These are phyloP conservation scores for Xylaria flabelliformis DNA, from an alignment of 495 filamentous ascomycete genomes.

Conservation along the genomic window DNA sequence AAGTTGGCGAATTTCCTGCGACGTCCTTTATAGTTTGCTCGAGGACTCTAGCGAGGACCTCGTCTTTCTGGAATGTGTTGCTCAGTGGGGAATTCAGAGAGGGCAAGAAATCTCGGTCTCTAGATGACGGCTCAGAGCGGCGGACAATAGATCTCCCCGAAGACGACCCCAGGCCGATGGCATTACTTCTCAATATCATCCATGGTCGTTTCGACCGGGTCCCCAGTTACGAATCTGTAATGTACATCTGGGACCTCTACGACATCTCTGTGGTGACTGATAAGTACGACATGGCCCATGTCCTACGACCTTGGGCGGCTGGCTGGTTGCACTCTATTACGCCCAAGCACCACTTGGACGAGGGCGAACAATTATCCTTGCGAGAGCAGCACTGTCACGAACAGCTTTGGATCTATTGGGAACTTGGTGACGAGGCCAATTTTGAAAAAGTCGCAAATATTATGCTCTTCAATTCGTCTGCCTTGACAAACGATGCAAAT, in stretches of 20 bases:
- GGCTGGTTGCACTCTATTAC: not conserved
- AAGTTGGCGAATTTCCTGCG: conserved; percentile 22
- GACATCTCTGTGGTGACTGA: not conserved
- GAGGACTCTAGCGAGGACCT: conserved; percentile 30
- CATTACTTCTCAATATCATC: not conserved
- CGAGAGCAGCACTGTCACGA: not conserved
- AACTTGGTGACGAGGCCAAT: not conserved
- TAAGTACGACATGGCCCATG: not conserved
- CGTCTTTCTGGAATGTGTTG: conserved; percentile 40
- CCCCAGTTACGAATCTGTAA: not conserved
- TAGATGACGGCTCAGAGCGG: not conserved
- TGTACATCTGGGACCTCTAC: not conserved
- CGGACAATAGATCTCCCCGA: not conserved
- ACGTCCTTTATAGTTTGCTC: conserved; percentile 37
- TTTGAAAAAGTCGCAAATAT: not conserved
- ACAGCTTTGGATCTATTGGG: not conserved
- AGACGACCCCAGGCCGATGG: not conserved
- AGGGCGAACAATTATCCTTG: not conserved
- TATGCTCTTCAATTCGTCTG: not conserved
- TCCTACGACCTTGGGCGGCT: not conserved
- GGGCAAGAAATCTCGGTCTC: not conserved
- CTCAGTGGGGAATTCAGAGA: conserved; percentile 39
- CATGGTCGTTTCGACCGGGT: not conserved
- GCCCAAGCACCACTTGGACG: not conserved
- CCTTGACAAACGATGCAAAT: not conserved